phyloP scores from a whole-genome alignment of 331 rosid species.

The Pyracantha coccinea region DNA sequence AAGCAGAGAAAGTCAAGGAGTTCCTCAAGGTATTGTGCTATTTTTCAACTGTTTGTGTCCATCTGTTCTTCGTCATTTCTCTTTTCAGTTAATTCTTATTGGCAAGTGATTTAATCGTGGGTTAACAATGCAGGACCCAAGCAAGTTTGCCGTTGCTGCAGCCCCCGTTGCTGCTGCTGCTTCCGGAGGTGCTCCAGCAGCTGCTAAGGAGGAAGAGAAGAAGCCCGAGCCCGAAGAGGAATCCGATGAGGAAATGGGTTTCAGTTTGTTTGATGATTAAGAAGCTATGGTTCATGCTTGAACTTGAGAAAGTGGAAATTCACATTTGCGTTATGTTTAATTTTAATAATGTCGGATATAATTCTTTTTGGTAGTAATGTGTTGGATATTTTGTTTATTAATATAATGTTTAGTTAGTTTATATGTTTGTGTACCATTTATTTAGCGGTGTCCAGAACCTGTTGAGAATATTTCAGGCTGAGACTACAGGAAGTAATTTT shows the following conservation, averaged over 20 bases:
- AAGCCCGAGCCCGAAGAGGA: slow-evolving; percentile 71
- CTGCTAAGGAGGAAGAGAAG: slow-evolving; percentile 50
- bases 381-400: not conserved
- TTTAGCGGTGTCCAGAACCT: no score
- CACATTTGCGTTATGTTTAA: not conserved
- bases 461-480: no score
- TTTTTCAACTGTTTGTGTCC: not conserved
- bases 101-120: not conserved
- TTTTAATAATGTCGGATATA: not conserved
- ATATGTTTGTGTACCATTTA: no score
- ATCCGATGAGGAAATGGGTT: slow-evolving; percentile 67
- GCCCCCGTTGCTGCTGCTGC: slow-evolving; percentile 24
- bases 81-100: not conserved
- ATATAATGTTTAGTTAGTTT: not conserved
- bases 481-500: no score
- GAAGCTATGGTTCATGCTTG: not conserved
- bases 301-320: not conserved
- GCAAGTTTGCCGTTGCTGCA: slow-evolving; percentile 57
- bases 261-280: slow-evolving; percentile 45
- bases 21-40: slow-evolving; percentile 43
- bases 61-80: not conserved
- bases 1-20: slow-evolving; percentile 75
- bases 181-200: slow-evolving; percentile 36
- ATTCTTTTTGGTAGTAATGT: not conserved
- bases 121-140: slow-evolving; percentile 48